A percentile compares a stretch with the other conserved stretches of the same genome.
phyloP scores from a whole-genome alignment of 2,329 filamentous ascomycete species.

The Thermothelomyces thermophilus region DNA sequence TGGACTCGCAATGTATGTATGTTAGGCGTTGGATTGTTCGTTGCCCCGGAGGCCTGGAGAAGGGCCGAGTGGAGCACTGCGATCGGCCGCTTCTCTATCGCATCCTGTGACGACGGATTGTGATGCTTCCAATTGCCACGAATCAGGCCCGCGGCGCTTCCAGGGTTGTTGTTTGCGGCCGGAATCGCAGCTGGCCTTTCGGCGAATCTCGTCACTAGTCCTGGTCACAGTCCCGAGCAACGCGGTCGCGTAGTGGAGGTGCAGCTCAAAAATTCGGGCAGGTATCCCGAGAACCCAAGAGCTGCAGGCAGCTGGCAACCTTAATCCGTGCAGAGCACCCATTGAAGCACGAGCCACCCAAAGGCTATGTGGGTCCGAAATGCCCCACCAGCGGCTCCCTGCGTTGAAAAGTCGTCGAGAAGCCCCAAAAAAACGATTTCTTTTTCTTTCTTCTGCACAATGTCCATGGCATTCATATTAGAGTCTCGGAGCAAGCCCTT shows the following conservation, averaged over 20 bases:
- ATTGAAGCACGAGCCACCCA: conserved; percentile 9
- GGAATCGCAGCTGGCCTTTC: background rate
- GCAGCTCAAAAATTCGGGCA: conserved; percentile 20
- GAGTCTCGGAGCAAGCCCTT: conserved; percentile 95
- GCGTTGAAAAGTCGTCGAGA: conserved; percentile 16
- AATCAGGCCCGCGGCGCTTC: background rate
- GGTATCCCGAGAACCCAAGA: background rate
- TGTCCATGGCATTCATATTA: conserved; percentile 91
- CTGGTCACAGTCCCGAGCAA: background rate
- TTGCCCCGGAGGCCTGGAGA: background rate
- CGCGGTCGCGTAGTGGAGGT: conserved; percentile 21
- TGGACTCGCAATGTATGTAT: background rate
- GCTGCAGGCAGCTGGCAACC: background rate
- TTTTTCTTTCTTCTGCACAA: conserved; percentile 53
- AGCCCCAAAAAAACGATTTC: conserved; percentile 25
- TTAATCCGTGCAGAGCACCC: background rate
- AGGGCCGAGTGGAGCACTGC: conserved; percentile 3
- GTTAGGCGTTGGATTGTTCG: background rate
- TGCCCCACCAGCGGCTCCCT: conserved; percentile 12
- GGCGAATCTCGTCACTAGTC: background rate
- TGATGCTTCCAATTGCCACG: background rate
- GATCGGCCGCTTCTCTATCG: conserved; percentile 1
- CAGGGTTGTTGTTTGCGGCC: background rate
- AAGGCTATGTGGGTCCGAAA: background rate
- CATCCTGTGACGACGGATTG: conserved; percentile 3